Percentiles rank a stretch among this genome's conserved stretches.
Conservation (phyloP, 176 grass and related monocot species). For the Carex littledalei region DNA sequence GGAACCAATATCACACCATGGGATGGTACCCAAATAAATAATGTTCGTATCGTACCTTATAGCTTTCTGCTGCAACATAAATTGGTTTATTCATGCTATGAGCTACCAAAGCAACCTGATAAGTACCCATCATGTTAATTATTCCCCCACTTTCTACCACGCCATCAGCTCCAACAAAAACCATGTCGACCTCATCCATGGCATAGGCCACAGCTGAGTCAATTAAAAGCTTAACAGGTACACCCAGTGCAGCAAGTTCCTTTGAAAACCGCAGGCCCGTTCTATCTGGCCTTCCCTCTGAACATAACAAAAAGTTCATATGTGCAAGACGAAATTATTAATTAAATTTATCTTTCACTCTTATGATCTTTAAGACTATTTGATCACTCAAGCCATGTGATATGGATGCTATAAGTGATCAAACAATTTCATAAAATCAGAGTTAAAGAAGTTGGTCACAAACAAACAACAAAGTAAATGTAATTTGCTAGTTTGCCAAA, state of each 20-base stretch:
- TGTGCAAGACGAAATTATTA: slow-evolving; percentile 12
- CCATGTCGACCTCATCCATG: slow-evolving; percentile 93
- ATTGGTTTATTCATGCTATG: slow-evolving; percentile 93
- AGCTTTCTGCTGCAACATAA: slow-evolving; percentile 97
- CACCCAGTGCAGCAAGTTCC: slow-evolving; percentile 73
- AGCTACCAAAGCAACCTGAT: slow-evolving; percentile 93
- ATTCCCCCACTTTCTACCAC: slow-evolving; percentile 97
- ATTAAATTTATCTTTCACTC: background rate
- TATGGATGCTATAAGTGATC: background rate
- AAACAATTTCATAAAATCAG: background rate
- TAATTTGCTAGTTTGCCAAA: background rate
- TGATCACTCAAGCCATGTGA: background rate
- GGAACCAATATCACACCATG: background rate
- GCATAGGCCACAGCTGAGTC: slow-evolving; percentile 94
- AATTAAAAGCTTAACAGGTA: slow-evolving; percentile 90
- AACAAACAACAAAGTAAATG: background rate
- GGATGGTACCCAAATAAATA: background rate
- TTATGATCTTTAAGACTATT: background rate
- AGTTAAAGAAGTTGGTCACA: background rate
- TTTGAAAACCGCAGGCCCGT: slow-evolving; percentile 81
- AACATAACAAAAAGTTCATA: slow-evolving; percentile 18
- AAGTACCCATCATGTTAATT: slow-evolving; percentile 99
- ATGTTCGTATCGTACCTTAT: slow-evolving; percentile 47
- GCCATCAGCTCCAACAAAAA: slow-evolving; percentile 94
- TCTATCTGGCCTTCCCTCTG: slow-evolving; percentile 94